Evolutionary conservation across 345 rosid species (phyloP), one percentile per base, ranked within the genome.

Genomic region (Hypericum perforatum): DNA sequence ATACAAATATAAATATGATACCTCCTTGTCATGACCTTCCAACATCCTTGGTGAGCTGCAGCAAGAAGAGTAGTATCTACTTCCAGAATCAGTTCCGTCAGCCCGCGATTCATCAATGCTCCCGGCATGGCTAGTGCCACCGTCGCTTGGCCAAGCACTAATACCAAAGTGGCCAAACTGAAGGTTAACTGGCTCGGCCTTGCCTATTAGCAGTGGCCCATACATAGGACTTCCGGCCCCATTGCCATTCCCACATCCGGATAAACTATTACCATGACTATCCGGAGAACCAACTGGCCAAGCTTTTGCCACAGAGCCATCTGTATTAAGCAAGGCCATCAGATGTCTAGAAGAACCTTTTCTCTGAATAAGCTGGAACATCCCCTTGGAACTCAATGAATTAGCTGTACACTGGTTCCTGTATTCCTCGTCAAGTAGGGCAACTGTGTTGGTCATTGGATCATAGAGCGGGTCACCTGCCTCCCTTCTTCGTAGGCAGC

Each of bases 91-190:
- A 58, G 78, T 86, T 57, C 80, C 45, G 43, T 89, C 97, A 52
- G 72, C 88, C 70, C 82, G 83, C 0, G 74, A 77, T 53, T 82
- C 98, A 46, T 92, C 99, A n/a, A 86, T 62, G 73, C 99, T 94
- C 53, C 91, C 89, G 8, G 97, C 84, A 44, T 70, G 77, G 58
- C 97, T 94, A 5, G 99, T 89, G 43, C 89, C 95, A 62, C 94
- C 99, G 53, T 79, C 99, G 63, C 80, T 78, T 49, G 96, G 91
- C 95, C 97, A 94, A 46, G 99, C 99, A 72, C 98, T 92, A 62
- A 88, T 88, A 49, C 98, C 98, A 73, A 88, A 85, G 52, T 78
- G 67, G 50, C 98, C 99, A 36, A 94, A 94, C 65, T 77, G 99
- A 70, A 94, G 94, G 78, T 94, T 89, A 14, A 89, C 94, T 0